Conservation (phyloP, 2,329 filamentous ascomycete species). For the Penicillium sp. region DNA sequence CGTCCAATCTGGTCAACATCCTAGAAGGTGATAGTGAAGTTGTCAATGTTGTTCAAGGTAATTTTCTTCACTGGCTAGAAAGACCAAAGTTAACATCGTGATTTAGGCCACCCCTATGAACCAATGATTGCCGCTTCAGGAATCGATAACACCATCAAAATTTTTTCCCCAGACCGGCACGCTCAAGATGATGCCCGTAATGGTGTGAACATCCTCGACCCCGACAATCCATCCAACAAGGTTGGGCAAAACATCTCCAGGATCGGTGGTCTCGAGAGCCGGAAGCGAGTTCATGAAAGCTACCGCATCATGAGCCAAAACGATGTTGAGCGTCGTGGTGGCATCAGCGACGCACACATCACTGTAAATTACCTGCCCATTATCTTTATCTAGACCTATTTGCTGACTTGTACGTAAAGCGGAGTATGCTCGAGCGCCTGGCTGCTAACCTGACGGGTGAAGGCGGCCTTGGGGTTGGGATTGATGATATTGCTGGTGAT, state of each 20-base stretch:
- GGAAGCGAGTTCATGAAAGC: constrained; percentile 58
- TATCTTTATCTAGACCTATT: too few species aligned
- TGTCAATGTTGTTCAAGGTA: constrained; percentile 67
- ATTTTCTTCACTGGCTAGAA: neutral
- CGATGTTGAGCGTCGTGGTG: constrained; percentile 58
- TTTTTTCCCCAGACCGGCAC: constrained; percentile 61
- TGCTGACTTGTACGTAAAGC: constrained; percentile 34
- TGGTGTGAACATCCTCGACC: constrained; percentile 57
- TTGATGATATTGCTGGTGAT: constrained; percentile 24
- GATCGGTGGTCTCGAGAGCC: constrained; percentile 52
- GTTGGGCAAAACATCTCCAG: constrained; percentile 27
- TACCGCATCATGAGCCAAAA: constrained; percentile 64
- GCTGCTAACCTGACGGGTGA: constrained; percentile 43
- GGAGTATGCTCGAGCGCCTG: constrained; percentile 47
- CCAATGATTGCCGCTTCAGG: constrained; percentile 64
- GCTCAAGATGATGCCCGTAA: constrained; percentile 57
- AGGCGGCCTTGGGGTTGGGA: constrained; percentile 23
- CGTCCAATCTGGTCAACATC: constrained; percentile 60
- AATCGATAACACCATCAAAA: constrained; percentile 67
- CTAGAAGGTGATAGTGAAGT: constrained; percentile 66
- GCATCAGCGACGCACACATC: constrained; percentile 57
- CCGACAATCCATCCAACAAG: constrained; percentile 40
- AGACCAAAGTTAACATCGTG: constrained; percentile 12
- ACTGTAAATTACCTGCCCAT: constrained; percentile 44
- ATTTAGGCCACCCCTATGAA: constrained; percentile 62